Evolutionary conservation across 176 grass and related monocot species (phyloP).

Genomic region (Cenchrus purpureus): DNA sequence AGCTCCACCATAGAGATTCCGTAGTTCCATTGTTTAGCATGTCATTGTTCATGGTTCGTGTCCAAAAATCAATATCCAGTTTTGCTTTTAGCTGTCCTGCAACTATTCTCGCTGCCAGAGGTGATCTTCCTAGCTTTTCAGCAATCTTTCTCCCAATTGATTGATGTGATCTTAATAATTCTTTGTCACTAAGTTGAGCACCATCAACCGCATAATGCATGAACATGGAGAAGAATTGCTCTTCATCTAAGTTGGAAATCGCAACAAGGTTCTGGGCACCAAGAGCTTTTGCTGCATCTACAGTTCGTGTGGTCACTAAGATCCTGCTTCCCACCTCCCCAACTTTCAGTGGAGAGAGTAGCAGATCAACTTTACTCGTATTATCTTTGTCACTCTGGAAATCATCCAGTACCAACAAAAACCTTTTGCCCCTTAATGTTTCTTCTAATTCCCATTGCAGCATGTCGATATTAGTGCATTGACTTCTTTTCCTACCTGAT

Average conservation of each 20-base stretch:
- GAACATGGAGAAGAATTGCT: slow-evolving; percentile 21
- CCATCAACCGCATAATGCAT: slow-evolving; percentile 31
- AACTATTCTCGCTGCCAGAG: slow-evolving; percentile 32
- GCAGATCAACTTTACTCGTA: not conserved
- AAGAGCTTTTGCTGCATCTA: slow-evolving; percentile 2
- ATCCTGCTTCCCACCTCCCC: slow-evolving; percentile 40
- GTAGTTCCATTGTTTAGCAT: slow-evolving; percentile 25
- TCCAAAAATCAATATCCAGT: slow-evolving; percentile 28
- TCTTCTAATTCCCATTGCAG: not conserved
- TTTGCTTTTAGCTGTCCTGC: not conserved
- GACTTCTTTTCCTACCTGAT: not conserved
- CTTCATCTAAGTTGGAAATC: not conserved
- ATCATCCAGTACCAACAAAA: slow-evolving; percentile 54
- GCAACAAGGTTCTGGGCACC: not conserved
- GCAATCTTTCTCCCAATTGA: slow-evolving; percentile 23
- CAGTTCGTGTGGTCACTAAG: slow-evolving; percentile 36
- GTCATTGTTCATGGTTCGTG: not conserved
- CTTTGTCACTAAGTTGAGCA: not conserved
- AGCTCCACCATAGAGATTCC: slow-evolving; percentile 34
- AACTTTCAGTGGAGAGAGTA: slow-evolving; percentile 23
- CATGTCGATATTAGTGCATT: not conserved
- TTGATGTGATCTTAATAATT: not conserved
- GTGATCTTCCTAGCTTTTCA: slow-evolving; percentile 29
- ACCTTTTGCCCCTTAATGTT: not conserved
- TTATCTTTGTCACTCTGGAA: slow-evolving; percentile 11